phyloP scores from a whole-genome alignment of 2,329 filamentous ascomycete species.

The Gaeumannomyces sp. region DNA sequence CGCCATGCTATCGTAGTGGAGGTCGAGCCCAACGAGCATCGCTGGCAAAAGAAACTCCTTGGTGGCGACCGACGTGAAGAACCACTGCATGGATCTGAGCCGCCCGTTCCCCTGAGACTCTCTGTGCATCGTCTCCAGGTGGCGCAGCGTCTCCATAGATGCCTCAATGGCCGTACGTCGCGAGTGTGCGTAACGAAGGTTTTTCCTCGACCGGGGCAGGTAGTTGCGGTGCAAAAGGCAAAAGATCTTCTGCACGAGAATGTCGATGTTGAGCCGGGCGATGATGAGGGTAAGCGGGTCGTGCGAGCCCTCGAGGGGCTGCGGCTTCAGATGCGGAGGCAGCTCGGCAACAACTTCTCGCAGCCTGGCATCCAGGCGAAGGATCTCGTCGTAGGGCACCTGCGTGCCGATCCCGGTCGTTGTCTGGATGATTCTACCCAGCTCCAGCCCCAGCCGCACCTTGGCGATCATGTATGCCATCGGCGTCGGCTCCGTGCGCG shows the following conservation, averaged over 20 bases:
- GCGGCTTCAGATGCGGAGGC: constrained; percentile 73
- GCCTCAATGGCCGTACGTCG: constrained; percentile 80
- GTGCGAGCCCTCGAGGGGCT: constrained; percentile 65
- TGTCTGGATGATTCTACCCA: constrained; percentile 66
- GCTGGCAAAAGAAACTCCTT: constrained; percentile 83
- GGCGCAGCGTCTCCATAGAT: constrained; percentile 71
- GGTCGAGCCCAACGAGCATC: constrained; percentile 76
- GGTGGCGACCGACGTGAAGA: constrained; percentile 70
- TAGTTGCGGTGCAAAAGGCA: constrained; percentile 88
- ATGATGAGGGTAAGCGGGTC: constrained; percentile 83
- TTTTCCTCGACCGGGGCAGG: constrained; percentile 68
- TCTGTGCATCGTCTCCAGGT: constrained; percentile 67
- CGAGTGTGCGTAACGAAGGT: constrained; percentile 77
- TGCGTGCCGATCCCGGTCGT: constrained; percentile 50
- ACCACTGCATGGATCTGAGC: constrained; percentile 68
- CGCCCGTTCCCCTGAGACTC: constrained; percentile 69
- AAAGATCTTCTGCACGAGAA: constrained; percentile 82
- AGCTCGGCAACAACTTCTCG: constrained; percentile 59
- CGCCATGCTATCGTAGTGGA: constrained; percentile 61
- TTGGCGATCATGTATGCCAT: constrained; percentile 76
- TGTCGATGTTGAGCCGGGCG: constrained; percentile 76
- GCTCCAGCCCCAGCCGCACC: constrained; percentile 58
- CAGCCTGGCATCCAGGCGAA: constrained; percentile 56
- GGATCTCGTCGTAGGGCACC: constrained; percentile 57
- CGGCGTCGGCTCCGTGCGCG: constrained; percentile 64